Conservation (phyloP, 257 asterid species). For the Capsicum rhomboideum region DNA sequence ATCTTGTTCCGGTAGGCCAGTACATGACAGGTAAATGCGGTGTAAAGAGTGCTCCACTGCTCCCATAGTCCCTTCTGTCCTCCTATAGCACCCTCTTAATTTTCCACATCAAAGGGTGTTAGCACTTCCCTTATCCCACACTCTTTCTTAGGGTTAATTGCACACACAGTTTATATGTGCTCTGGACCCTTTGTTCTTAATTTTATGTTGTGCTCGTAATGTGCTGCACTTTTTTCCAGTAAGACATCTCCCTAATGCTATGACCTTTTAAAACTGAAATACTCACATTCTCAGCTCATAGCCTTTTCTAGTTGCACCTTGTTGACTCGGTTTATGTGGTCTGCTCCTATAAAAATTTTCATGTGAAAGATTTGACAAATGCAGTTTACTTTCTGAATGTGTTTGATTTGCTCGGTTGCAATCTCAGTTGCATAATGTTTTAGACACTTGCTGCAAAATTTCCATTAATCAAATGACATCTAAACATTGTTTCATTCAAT, state of each 20-base stretch:
- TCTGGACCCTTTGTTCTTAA: neutral
- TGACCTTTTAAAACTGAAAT: neutral
- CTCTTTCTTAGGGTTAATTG: neutral
- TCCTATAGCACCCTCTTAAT: neutral
- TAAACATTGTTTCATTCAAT: neutral
- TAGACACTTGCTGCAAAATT: neutral
- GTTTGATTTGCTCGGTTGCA: neutral
- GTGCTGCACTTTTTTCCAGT: neutral
- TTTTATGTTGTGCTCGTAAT: neutral
- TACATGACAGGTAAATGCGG: too few relatives aligned
- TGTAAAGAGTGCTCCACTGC: too few relatives aligned
- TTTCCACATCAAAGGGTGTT: neutral
- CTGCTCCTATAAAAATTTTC: neutral
- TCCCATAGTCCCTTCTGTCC: neutral
- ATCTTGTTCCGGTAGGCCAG: too few relatives aligned
- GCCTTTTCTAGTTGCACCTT: neutral
- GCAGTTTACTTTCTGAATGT: neutral
- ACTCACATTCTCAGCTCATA: neutral
- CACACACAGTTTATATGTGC: neutral
- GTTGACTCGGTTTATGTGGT: neutral
- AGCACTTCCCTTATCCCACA: neutral
- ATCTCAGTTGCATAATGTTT: neutral
- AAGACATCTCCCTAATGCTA: neutral
- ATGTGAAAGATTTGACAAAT: neutral
- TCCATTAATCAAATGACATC: neutral